Conservation (phyloP, 495 filamentous ascomycete species). For the Penicillium macrosclerotiorum region DNA sequence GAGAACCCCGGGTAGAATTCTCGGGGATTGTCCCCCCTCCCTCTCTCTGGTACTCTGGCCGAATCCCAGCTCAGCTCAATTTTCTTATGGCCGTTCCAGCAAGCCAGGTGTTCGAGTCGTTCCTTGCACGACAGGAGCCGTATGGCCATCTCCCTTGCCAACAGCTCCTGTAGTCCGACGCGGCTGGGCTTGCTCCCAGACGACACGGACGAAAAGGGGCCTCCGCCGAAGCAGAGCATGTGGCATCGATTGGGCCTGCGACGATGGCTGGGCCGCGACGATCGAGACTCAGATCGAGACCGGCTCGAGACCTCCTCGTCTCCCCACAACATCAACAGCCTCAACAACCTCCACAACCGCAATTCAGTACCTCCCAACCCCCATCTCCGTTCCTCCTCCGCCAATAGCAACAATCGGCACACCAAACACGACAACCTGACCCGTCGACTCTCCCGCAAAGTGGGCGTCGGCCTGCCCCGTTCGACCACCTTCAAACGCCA, state of each 20-base stretch:
- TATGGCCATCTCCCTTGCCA: constrained; percentile 47
- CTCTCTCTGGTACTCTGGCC: background rate
- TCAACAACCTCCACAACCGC: constrained; percentile 1
- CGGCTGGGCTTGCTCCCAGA: constrained; percentile 36
- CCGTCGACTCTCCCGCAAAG: constrained; percentile 62
- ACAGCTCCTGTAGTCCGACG: constrained; percentile 40
- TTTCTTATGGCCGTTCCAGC: constrained; percentile 36
- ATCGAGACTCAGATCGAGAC: constrained; percentile 33
- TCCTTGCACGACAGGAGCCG: constrained; percentile 29
- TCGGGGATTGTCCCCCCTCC: background rate
- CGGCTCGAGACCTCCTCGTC: constrained; percentile 8
- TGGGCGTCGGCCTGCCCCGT: constrained; percentile 76
- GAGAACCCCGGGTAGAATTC: no score
- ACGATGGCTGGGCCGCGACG: constrained; percentile 50
- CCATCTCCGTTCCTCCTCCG: constrained; percentile 19
- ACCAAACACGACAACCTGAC: constrained; percentile 45
- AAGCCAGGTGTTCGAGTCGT: constrained; percentile 37
- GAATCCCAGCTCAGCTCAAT: constrained; percentile 20
- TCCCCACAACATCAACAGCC: constrained; percentile 11
- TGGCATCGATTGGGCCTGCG: constrained; percentile 48
- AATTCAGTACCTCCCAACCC: no score
- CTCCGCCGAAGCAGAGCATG: constrained; percentile 48
- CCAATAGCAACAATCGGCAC: constrained; percentile 29
- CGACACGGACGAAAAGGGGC: constrained; percentile 35
- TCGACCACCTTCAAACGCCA: constrained; percentile 76